Evolutionary conservation across 2,329 filamentous ascomycete genomes (phyloP).

Genomic region (Aspergillus alliaceus): DNA sequence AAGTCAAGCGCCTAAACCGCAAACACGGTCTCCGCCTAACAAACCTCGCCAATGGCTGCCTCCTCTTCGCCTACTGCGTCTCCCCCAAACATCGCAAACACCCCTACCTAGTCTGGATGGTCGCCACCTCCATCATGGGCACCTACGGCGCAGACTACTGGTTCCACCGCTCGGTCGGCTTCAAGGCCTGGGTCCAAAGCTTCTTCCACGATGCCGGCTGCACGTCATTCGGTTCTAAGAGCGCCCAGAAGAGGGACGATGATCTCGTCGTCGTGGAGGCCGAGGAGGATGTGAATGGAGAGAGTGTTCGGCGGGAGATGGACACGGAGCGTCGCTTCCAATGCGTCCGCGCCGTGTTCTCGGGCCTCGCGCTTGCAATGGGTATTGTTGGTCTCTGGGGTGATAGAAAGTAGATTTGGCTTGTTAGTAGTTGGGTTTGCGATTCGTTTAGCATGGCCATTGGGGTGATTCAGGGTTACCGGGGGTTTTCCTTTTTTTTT

Average conservation of each 20-base stretch:
- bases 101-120: slow-evolving; percentile 87
- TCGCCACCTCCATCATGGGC: slow-evolving; percentile 56
- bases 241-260: slow-evolving; percentile 33
- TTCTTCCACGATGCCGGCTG: slow-evolving; percentile 46
- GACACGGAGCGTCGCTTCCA: slow-evolving; percentile 42
- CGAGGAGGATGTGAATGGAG: slow-evolving; percentile 46
- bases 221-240: slow-evolving; percentile 14
- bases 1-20: slow-evolving; percentile 63
- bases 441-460: neutral
- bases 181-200: slow-evolving; percentile 33
- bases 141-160: slow-evolving; percentile 63
- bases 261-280: slow-evolving; percentile 39
- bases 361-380: slow-evolving; percentile 46
- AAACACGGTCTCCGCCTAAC: slow-evolving; percentile 68
- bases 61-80: slow-evolving; percentile 74
- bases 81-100: slow-evolving; percentile 75
- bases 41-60: slow-evolving; percentile 66
- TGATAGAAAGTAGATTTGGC: slow-evolving; percentile 27
- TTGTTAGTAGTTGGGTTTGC: neutral
- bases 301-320: slow-evolving; percentile 47
- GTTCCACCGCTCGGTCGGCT: slow-evolving; percentile 66
- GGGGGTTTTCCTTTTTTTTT: neutral
- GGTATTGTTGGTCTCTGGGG: slow-evolving; percentile 52
- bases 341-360: slow-evolving; percentile 37
- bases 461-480: no score